Base-by-base conservation (phyloP, 2,329 filamentous ascomycete species). In the Tolypocladium inflatum region DNA sequence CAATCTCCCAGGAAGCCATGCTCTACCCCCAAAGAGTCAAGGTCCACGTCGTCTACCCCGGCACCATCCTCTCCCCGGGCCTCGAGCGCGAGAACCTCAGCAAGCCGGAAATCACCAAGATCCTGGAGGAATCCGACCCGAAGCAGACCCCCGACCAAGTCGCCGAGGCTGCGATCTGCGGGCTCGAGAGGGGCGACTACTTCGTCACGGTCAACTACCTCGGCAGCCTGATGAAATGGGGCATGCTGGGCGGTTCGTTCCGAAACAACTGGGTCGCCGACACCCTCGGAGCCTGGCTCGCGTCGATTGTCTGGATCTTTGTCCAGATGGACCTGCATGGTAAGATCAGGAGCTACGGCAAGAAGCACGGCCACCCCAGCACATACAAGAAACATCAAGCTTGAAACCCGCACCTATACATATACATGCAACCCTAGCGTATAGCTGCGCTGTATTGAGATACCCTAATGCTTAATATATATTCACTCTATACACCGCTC, bases 21-120 rank as follows among this genome's bases (percentile, higher is more conserved):
- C 77, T 97, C 55, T 99, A 97, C 77, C 91, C 92, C 51, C 87
- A 87, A 56, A 83, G 87, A 50, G 86, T 97, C 57, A 84, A 88
- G 65, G 79, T 97, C 23, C 90, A 96, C 67, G 82, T 90, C 48
- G 84, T 97, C 15, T 89, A 86, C 66, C 94, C 94, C 0, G 93
- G 89, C 56, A 90, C 88, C 3, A 97, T 99, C 62, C 78, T 85
- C 17, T 87, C 83, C 7, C 86, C 90, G 0, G 91, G 92, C 0
- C 81, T 87, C 55, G 86, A 87, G 60, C 78, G 82, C 21, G 93
- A 97, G 75, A 87, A 95, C 67, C 73, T 77, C 65, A 82, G 82
- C 35, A 97, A 97, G 74, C 93, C 92, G 9, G 83, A 80, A 6
- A 80, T 97, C 55, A 96, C 92, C 3, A 81, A 85, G 63, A 79